Conservation (phyloP, 306 rosid genomes). For the Lagenaria siceraria region DNA sequence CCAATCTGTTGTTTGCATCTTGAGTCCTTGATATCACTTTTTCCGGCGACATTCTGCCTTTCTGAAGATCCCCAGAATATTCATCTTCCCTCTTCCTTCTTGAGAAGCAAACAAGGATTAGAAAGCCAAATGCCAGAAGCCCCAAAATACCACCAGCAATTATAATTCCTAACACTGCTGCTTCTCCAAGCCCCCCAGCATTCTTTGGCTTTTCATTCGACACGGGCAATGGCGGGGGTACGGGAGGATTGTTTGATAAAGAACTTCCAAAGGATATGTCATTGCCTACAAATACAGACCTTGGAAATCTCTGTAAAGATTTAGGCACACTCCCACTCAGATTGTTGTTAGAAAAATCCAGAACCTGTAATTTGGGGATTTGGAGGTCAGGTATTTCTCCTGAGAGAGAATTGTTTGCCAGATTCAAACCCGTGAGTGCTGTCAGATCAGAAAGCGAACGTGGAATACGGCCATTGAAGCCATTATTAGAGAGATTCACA, state of each 20-base stretch:
- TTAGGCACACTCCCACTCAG: constrained; percentile 48
- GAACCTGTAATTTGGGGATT: constrained; percentile 23
- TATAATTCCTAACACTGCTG: constrained; percentile 41
- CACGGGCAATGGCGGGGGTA: constrained; percentile 19
- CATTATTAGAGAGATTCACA: constrained; percentile 47
- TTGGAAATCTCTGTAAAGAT: constrained; percentile 52
- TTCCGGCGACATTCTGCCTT: constrained; percentile 77
- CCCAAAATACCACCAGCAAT: constrained; percentile 41
- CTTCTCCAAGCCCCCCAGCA: constrained; percentile 35
- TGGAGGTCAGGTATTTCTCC: constrained; percentile 54
- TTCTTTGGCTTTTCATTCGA: constrained; percentile 20
- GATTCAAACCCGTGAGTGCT: constrained; percentile 42
- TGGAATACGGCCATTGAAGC: constrained; percentile 55
- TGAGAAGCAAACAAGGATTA: constrained; percentile 40
- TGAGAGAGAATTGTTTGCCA: constrained; percentile 54
- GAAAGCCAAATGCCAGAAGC: constrained; percentile 33
- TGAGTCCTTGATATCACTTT: constrained; percentile 54
- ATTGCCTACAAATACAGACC: constrained; percentile 49
- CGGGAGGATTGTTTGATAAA: constrained; percentile 24
- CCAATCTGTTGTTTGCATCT: constrained; percentile 58
- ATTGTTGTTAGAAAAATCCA: constrained; percentile 42
- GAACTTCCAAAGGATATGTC: constrained; percentile 27
- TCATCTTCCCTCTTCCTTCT: constrained; percentile 25
- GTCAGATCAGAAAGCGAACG: constrained; percentile 45
- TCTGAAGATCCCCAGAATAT: constrained; percentile 42